These are phyloP conservation scores for Pharnaceum exiguum DNA, from an alignment of 148 eudicot genomes.

Conservation along the genomic window DNA sequence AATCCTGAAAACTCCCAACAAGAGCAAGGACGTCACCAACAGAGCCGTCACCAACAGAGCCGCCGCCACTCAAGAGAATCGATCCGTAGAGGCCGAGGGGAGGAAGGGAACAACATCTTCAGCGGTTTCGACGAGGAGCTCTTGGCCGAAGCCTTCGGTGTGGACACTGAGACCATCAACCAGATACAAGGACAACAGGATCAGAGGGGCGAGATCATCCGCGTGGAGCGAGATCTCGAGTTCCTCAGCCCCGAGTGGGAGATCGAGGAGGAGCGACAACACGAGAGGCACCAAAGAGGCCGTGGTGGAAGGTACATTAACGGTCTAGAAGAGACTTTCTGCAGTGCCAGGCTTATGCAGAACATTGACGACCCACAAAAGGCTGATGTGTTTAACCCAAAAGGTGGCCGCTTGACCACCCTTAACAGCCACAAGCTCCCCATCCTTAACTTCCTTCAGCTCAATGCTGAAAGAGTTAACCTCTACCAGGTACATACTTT, in stretches of 20 bases:
- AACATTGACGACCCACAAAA: constrained; percentile 28
- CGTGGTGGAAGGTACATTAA: constrained; percentile 7
- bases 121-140: constrained; percentile 36
- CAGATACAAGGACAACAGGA: constrained; percentile 34
- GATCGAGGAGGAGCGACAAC: constrained; percentile 20
- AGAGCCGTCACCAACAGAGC: not conserved
- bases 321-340: constrained; percentile 39
- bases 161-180: constrained; percentile 25
- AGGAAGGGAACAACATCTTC: constrained; percentile 28
- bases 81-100: not conserved
- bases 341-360: constrained; percentile 25
- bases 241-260: constrained; percentile 26
- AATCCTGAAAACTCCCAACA: constrained; percentile 23
- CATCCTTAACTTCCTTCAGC: constrained; percentile 43
- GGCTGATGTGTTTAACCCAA: constrained; percentile 57
- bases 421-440: constrained; percentile 45
- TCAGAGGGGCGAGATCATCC: constrained; percentile 42
- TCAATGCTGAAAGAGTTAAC: constrained; percentile 46
- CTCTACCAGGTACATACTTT: constrained; percentile 38
- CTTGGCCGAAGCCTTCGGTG: constrained; percentile 24
- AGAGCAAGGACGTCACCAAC: constrained; percentile 19
- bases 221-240: constrained; percentile 26
- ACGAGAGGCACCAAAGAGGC: not conserved
- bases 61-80: constrained; percentile 8
- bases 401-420: constrained; percentile 46